A percentile compares a stretch with the other conserved stretches of the same genome.
Evolutionary conservation across 345 rosid genomes (phyloP).

Genomic region (Syzygium aromaticum): DNA sequence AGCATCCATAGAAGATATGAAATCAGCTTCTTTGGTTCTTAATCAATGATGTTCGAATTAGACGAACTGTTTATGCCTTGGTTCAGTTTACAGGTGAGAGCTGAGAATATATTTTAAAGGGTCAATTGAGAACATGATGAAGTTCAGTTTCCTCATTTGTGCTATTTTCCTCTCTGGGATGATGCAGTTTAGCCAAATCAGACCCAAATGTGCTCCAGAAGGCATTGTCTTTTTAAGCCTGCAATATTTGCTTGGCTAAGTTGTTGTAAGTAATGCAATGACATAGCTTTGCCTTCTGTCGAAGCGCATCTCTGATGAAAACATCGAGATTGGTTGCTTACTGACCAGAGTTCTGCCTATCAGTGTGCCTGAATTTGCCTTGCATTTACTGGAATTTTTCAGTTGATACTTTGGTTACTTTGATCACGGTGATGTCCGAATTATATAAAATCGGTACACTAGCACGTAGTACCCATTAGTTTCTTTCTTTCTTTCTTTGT

Average conservation of each 20-base stretch:
- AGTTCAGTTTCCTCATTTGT: background rate
- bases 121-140: slow-evolving; percentile 5
- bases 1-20: background rate
- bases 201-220: slow-evolving; percentile 33
- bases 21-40: background rate
- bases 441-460: background rate
- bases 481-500: background rate
- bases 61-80: background rate
- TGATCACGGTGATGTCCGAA: background rate
- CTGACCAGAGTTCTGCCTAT: slow-evolving; percentile 24
- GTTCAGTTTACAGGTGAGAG: background rate
- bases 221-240: slow-evolving; percentile 5
- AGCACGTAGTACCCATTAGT: background rate
- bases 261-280: background rate
- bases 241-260: slow-evolving; percentile 1
- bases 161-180: slow-evolving; percentile 18
- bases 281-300: slow-evolving; percentile 11
- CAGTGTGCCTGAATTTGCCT: background rate
- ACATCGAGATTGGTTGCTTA: slow-evolving; percentile 18
- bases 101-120: background rate
- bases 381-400: background rate
- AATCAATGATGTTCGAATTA: background rate
- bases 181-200: slow-evolving; percentile 55
- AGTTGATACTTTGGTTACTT: background rate
- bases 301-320: slow-evolving; percentile 38